phyloP scores from a whole-genome alignment of 2,329 filamentous ascomycete species.

The Drechslerella stenobrocha region DNA sequence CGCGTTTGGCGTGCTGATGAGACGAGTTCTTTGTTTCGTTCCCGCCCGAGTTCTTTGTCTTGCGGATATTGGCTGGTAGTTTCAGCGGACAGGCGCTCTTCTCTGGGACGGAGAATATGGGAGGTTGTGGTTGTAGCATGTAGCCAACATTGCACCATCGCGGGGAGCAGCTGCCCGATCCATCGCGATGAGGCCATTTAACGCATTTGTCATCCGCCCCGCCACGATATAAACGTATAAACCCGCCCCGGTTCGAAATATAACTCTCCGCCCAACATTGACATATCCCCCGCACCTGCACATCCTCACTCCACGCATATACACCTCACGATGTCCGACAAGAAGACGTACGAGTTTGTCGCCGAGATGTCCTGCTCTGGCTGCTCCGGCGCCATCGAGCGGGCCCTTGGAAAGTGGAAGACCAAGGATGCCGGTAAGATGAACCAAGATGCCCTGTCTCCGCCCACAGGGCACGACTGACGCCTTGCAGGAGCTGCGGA shows the following conservation, averaged over 20 bases:
- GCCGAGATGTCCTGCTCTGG: conserved; percentile 92
- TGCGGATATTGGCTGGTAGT: too few relatives aligned
- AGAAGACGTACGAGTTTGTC: conserved; percentile 93
- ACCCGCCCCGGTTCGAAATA: neutral
- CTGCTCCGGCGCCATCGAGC: conserved; percentile 91
- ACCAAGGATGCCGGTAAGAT: conserved; percentile 67
- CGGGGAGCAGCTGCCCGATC: conserved; percentile 4
- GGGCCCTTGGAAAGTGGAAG: conserved; percentile 81
- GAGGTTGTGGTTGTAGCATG: too few relatives aligned
- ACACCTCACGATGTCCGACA: conserved; percentile 68
- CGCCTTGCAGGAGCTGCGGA: conserved; percentile 3
- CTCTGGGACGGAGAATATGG: too few relatives aligned
- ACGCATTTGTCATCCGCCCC: conserved; percentile 2
- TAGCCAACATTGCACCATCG: neutral
- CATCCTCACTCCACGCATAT: neutral
- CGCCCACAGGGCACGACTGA: conserved; percentile 23
- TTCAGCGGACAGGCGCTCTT: too few relatives aligned
- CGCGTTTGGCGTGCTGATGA: too few relatives aligned
- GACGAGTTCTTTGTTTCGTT: too few relatives aligned
- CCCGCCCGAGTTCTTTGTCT: too few relatives aligned
- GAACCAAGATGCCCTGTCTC: conserved; percentile 55
- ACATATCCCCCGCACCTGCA: neutral
- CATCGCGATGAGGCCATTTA: neutral
- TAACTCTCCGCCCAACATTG: neutral
- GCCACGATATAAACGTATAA: too few relatives aligned